Evolutionary conservation across 1,284 basidiomycete species (phyloP), one percentile per base, ranked within the genome.

Genomic region (Athelia sp.): DNA sequence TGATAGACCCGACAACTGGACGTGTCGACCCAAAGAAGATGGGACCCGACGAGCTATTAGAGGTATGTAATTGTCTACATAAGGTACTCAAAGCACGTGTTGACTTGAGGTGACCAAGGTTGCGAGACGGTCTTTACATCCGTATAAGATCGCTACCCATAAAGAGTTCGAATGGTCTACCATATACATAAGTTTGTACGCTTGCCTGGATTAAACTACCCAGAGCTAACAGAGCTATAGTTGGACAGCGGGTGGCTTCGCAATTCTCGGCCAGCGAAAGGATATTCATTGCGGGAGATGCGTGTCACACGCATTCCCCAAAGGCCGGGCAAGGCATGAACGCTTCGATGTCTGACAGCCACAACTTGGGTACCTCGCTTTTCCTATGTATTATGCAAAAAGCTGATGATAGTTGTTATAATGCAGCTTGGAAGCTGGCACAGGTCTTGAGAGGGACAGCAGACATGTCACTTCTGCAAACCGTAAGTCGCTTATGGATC

Each of bases 281-380:
- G 0, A 75, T 90, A 3, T 92, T 92, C 64, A 91, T 92, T 53
- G 87, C 83, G 1, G 88, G 89, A 1, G 87, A 90, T 65, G 85
- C 84, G 1, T 90, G 83, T 58, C 90, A 93, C 59, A 93, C 90
- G 0, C 90, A 93, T 65, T 90, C 87, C 0, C 90, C 90, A 0
- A 93, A 84, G 70, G 67, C 80, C 70, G 79, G 78, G 8, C 75
- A 84, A 60, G 84, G 84, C 3, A 87, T 87, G 86, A 88, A 88
- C 53, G 83, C 83, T 4, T 72, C 72, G 26, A 76, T 78, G 68
- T 75, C 74, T 53, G 76, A 78, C 49, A 62, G 70, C 3, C 75
- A 72, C 57, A 75, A 77, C 43, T 59, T 68, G 63, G 55, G 60
- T 63, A 45, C 42, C 48, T n/a, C 15, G 36, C 36, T 8, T 40